Evolutionary conservation across 2,329 filamentous ascomycete species (phyloP), one percentile per base, ranked within the genome.

Genomic region (Alternaria brassicae): DNA sequence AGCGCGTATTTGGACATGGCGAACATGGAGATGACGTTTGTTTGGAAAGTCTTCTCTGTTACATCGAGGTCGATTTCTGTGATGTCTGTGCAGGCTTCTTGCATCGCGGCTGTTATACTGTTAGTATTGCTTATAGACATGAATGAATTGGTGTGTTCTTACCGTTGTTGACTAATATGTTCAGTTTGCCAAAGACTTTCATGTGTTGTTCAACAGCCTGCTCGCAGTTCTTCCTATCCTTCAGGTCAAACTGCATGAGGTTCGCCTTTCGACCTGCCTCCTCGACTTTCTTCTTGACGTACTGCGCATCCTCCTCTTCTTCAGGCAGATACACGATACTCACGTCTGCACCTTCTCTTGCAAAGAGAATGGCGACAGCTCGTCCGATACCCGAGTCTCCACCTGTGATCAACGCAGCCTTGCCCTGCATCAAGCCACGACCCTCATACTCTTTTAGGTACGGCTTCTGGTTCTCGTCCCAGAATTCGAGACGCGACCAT

Each of bases 21-120:
- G 81, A 92, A 93, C 81, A 86, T 89, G 9, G 89, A 84, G 76
- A 93, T 88, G 70, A 94, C 91, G 78, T 93, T 94, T 36, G 87
- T 91, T 74, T 91, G 81, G 78, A 88, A 89, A 0, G 82, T 84
- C 63, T 81, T 83, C 61, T 86, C 83, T 0, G 87, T 83, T 0
- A 81, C 75, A 13, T 84, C 80, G 1, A 88, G 78, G 67, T 86
- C 80, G 27, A 85, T 86, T 1, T 87, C 79, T 32, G 78, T 76
- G 19, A 87, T 81, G 30, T 86, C 80, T 6, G 81, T 71, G 70
- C 81, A 85, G 73, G 83, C 82, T 34, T 83, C 79, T 72, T 88
- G 85, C 72, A 85, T 85, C 0, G 81, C 83, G 3, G 84, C 86
- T 73, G 52, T 6, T 37, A 15, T 28, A 13, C 17, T 13, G 17